Conservation (phyloP, 2,329 filamentous ascomycete species). For the Leptodontidium sp. region DNA sequence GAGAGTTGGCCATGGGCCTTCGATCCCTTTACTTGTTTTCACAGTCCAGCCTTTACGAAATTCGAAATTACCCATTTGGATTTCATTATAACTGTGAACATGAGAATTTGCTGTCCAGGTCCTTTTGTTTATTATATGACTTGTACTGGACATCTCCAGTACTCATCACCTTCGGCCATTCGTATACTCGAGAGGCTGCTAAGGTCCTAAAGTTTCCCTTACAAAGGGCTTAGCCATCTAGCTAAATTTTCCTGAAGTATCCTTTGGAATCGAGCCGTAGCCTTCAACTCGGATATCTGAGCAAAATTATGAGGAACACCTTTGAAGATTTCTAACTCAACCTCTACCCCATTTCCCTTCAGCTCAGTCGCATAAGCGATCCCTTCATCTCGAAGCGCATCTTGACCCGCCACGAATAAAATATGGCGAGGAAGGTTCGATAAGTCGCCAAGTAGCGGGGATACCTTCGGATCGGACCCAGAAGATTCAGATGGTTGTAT, state of each 20-base stretch:
- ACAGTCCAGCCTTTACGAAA: too few species aligned
- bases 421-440: neutral
- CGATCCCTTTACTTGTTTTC: too few species aligned
- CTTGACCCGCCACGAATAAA: conserved; percentile 16
- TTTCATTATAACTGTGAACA: too few species aligned
- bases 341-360: neutral
- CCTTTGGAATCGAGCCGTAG: neutral
- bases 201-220: neutral
- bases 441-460: conserved; percentile 4
- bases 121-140: too few species aligned
- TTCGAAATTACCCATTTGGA: too few species aligned
- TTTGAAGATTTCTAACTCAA: neutral
- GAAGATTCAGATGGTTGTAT: neutral
- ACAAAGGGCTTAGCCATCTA: neutral
- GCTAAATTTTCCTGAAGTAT: neutral
- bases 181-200: too few species aligned
- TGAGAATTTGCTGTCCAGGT: too few species aligned
- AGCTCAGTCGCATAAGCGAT: conserved; percentile 16
- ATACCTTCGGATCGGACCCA: neutral
- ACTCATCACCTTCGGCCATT: too few species aligned
- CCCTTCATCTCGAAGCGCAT: conserved; percentile 20
- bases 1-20: too few species aligned
- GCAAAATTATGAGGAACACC: conserved; percentile 12
- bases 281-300: neutral
- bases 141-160: too few species aligned